phyloP scores from a whole-genome alignment of 2,329 filamentous ascomycete genomes.

The Myriosclerotinia curreyana region DNA sequence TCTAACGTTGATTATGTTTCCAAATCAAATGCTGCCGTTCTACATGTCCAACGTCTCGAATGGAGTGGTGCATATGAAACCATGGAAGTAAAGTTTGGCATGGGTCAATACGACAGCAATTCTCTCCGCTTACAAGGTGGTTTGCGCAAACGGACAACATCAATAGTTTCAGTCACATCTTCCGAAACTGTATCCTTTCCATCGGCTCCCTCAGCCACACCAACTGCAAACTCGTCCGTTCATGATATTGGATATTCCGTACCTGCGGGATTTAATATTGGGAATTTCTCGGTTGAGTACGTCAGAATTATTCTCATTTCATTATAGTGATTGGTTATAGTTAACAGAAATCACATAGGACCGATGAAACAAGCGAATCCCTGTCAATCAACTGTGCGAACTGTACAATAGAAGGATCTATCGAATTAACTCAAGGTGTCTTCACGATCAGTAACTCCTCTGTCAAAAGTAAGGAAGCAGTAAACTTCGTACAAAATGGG shows the following conservation, averaged over 20 bases:
- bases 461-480: not conserved
- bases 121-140: conserved; percentile 19
- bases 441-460: conserved; percentile 11
- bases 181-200: conserved; percentile 3
- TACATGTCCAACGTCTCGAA: conserved; percentile 19
- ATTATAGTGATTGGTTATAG: rapidly evolving
- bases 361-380: not conserved
- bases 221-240: not conserved
- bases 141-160: not conserved
- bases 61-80: conserved; percentile 27
- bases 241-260: conserved; percentile 3
- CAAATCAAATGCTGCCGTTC: not conserved
- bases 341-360: not conserved
- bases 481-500: conserved; percentile 17
- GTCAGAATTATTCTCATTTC: not conserved
- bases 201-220: conserved; percentile 2
- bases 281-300: not conserved
- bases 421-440: conserved; percentile 12
- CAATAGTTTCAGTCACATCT: not conserved
- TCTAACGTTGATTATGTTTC: not conserved
- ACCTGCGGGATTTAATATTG: not conserved
- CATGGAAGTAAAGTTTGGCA: conserved; percentile 28
- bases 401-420: conserved; percentile 4
- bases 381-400: conserved; percentile 14
- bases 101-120: conserved; percentile 18